Conservation (phyloP, 2,329 filamentous ascomycete species). For the Botryotinia globosa region DNA sequence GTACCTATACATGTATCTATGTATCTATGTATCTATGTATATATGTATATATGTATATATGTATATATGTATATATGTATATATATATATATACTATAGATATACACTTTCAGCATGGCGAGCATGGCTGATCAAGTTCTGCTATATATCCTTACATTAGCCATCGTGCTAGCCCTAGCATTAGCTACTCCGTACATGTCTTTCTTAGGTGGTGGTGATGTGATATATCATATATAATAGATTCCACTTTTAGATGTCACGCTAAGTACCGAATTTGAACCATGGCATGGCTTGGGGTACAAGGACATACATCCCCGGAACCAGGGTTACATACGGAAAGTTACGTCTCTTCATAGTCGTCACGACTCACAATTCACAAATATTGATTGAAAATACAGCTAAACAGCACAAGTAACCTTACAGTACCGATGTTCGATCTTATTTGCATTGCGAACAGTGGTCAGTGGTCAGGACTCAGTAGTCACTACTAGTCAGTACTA, state of each 20-base stretch:
- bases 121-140: neutral
- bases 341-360: neutral
- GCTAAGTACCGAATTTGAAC: neutral
- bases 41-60: too few relatives aligned
- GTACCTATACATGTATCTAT: too few relatives aligned
- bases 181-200: neutral
- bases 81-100: neutral
- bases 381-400: neutral
- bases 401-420: too few relatives aligned
- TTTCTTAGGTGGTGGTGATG: neutral
- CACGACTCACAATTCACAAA: too few relatives aligned
- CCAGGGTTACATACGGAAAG: neutral
- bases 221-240: too few relatives aligned
- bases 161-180: neutral
- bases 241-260: neutral
- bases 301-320: constrained; percentile 1
- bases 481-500: too few relatives aligned
- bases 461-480: too few relatives aligned
- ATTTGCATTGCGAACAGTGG: neutral
- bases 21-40: too few relatives aligned
- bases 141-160: neutral
- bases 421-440: neutral
- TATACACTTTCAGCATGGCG: neutral
- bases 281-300: too few relatives aligned
- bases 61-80: too few relatives aligned